Base-by-base conservation (phyloP, 805 yeast species). In the Metschnikowia lochheadii region DNA sequence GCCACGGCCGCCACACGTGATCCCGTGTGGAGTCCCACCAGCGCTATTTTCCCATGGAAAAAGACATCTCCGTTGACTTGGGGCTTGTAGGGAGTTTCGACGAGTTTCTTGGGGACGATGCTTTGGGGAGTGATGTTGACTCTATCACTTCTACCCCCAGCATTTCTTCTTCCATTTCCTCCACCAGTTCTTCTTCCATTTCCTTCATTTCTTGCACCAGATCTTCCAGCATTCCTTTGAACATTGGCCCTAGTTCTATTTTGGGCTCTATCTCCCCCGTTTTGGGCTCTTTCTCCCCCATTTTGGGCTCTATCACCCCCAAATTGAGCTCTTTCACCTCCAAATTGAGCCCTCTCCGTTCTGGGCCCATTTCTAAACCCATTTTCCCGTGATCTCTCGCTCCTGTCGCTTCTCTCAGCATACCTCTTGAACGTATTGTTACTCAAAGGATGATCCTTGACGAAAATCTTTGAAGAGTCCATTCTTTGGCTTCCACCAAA, bases 1-100 rank as follows among this genome's bases (percentile, higher is more conserved):
- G 75, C 63, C 44, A 74, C 65, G 41, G 76, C 69, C 2, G 76
- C 73, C 10, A 72, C 65, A 55, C 77, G 63, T 7, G 73, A 59
- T 17, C 65, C 53, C 33, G 75, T 55, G 38, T 48, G 41, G 13
- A 52, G 49, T 14, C 51, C 56, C 46, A 56, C 40, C 17, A 44
- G 53, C 34, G 59, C 52, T 6, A 67, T 57, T 58, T 73, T 72
- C 6, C 76, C 76, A 56, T 74, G 63, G 49, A 73, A 64, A 54
- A 73, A 70, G 18, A 65, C 62, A 53, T 61, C 62, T 11, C 62
- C 67, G 29, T 45, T 49, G 32, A 67, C 49, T 13, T 46, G 21
- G 13, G 69, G 68, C 44, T 50, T 46, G 48, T 57, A 56, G 6
- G 64, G 51, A 5, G 49, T 35, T n/a, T 54, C 45, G 14, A 49